Evolutionary conservation across 345 rosid genomes (phyloP).

Genomic region (Populus davidiana): DNA sequence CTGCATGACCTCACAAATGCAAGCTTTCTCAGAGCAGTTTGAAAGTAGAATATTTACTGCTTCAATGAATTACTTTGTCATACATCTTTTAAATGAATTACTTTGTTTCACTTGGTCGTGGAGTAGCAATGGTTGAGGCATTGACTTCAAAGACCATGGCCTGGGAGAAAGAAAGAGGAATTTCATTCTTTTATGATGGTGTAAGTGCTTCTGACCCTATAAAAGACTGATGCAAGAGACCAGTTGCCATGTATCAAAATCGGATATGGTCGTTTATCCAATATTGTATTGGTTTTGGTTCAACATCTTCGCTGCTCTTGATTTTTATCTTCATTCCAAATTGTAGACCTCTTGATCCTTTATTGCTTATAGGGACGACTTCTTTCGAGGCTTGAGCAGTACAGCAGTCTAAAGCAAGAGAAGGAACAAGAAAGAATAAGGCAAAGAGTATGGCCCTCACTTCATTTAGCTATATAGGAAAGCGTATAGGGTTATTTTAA

Average conservation of each 20-base stretch:
- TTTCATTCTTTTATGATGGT: slow-evolving; percentile 66
- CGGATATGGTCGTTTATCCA: too few relatives aligned
- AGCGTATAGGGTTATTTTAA: neutral
- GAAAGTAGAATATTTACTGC: neutral
- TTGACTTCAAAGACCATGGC: slow-evolving; percentile 45
- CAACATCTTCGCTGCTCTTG: neutral
- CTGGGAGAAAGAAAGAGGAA: slow-evolving; percentile 69
- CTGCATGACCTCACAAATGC: neutral
- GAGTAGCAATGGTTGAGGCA: slow-evolving; percentile 59
- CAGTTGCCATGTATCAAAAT: too few relatives aligned
- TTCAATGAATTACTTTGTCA: neutral
- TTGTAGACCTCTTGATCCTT: slow-evolving; percentile 3
- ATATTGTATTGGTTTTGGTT: neutral
- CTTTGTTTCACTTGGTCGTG: slow-evolving; percentile 13
- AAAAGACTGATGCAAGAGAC: too few relatives aligned
- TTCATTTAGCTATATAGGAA: neutral
- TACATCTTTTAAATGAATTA: neutral
- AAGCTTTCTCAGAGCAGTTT: neutral
- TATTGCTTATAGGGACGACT: slow-evolving; percentile 45
- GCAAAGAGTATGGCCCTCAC: slow-evolving; percentile 44
- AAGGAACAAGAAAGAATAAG: slow-evolving; percentile 60
- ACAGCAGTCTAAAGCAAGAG: slow-evolving; percentile 46
- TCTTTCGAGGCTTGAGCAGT: slow-evolving; percentile 56
- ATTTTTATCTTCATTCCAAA: neutral
- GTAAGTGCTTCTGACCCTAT: slow-evolving; percentile 40